Evolutionary conservation across 1,284 basidiomycete species (phyloP), one percentile per base, ranked within the genome.

Genomic region (Somion occarium): DNA sequence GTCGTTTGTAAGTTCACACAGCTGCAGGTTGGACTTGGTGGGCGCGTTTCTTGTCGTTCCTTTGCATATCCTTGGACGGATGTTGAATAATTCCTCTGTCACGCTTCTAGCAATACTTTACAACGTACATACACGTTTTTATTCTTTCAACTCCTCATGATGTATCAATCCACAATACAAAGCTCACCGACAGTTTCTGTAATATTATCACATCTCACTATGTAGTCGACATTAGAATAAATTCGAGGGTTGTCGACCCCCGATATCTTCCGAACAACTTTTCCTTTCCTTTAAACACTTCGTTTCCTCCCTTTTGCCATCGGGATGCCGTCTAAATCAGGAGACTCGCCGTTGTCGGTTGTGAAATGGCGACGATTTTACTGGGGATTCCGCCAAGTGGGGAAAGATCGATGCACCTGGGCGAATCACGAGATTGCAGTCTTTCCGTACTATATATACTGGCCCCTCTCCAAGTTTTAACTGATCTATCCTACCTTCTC

Each of bases 1-100:
- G 79, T 59, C 68, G 83, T 53, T 61, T 84, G 54, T 84, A 54
- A 58, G 23, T 20, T 47, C 23, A n/a, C n/a, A n/a, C 19, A n/a
- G n/a, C 41, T 13, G 9, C 9, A 12, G 41, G 41, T 43, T 37
- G 11, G 34, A 38, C 19, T n/a, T n/a, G n/a, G n/a, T n/a, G n/a
- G n/a, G n/a, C n/a, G n/a, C n/a, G n/a, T n/a, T 42, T 42, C 9
- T 11, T 12, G 34, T 37, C 11, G 34, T 37, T 37, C n/a, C 34
- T 37, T 11, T 37, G n/a, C n/a, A n/a, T n/a, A n/a, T n/a, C n/a
- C n/a, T n/a, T n/a, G n/a, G n/a, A n/a, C n/a, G n/a, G n/a, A n/a
- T n/a, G n/a, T n/a, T n/a, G n/a, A n/a, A n/a, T n/a, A n/a, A n/a
- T n/a, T n/a, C n/a, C n/a, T n/a, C n/a, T n/a, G n/a, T n/a, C n/a